phyloP scores from a whole-genome alignment of 2,329 filamentous ascomycete species.

The Dothiorella sarmentorum region DNA sequence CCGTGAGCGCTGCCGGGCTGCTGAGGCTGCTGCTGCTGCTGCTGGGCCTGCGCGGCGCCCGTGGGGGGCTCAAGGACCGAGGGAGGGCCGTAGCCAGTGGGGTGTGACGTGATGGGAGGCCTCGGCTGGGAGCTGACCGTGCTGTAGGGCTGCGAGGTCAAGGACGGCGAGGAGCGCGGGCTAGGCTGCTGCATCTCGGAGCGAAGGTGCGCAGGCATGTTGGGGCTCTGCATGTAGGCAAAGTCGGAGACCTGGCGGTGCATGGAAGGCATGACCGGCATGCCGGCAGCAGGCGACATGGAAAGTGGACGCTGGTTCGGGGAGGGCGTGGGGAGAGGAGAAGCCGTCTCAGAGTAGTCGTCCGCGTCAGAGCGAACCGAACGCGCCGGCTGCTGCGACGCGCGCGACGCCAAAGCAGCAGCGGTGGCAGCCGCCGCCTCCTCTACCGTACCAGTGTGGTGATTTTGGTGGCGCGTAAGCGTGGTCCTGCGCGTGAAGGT shows the following conservation, averaged over 20 bases:
- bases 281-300: conserved; percentile 73
- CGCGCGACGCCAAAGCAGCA: conserved; percentile 68
- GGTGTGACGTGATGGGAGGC: conserved; percentile 76
- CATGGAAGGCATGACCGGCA: conserved; percentile 66
- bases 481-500: conserved; percentile 96
- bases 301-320: conserved; percentile 76
- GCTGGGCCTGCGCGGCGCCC: conserved; percentile 64
- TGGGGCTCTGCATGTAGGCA: conserved; percentile 72
- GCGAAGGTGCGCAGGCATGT: conserved; percentile 79
- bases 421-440: conserved; percentile 87
- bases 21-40: conserved; percentile 69
- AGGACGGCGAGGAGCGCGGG: conserved; percentile 60
- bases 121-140: conserved; percentile 50
- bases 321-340: conserved; percentile 76
- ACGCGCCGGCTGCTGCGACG: conserved; percentile 42
- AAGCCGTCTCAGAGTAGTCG: conserved; percentile 67
- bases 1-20: conserved; percentile 68
- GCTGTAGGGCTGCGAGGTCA: conserved; percentile 62
- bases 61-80: conserved; percentile 78
- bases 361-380: conserved; percentile 67
- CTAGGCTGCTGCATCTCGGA: conserved; percentile 68
- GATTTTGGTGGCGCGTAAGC: conserved; percentile 90
- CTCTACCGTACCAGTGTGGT: conserved; percentile 91
- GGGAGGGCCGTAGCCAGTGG: conserved; percentile 75
- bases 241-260: conserved; percentile 68